Conservation (phyloP, 2,329 filamentous ascomycete genomes). For the Aspergillus eucalypticola region DNA sequence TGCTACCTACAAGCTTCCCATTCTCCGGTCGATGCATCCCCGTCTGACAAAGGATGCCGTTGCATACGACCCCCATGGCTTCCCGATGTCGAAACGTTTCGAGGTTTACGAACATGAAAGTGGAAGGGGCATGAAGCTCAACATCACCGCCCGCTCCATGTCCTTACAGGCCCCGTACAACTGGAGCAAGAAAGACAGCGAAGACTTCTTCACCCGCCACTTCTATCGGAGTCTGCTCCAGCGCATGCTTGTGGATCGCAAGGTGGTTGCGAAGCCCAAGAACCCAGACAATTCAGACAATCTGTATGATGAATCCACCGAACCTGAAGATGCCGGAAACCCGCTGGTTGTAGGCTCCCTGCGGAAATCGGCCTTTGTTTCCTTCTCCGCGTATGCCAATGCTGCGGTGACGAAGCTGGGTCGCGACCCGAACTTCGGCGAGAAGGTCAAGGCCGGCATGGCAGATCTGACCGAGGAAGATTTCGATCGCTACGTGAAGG, state of each 20-base stretch:
- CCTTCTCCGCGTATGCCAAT: constrained; percentile 74
- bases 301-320: constrained; percentile 27
- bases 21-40: constrained; percentile 71
- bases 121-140: constrained; percentile 71
- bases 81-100: constrained; percentile 82
- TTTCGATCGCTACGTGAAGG: constrained; percentile 67
- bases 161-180: constrained; percentile 93
- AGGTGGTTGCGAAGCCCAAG: constrained; percentile 65
- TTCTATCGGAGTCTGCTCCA: constrained; percentile 91
- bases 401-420: constrained; percentile 76
- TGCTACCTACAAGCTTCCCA: constrained; percentile 80
- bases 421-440: constrained; percentile 60
- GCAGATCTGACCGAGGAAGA: constrained; percentile 70
- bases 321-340: constrained; percentile 54
- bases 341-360: constrained; percentile 86
- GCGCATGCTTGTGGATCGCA: constrained; percentile 84
- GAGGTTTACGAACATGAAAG: constrained; percentile 55
- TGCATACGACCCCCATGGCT: constrained; percentile 83
- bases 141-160: constrained; percentile 98
- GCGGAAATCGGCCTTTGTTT: constrained; percentile 74
- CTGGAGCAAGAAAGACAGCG: constrained; percentile 80
- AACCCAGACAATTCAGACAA: constrained; percentile 31
- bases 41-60: constrained; percentile 68
- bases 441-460: constrained; percentile 67
- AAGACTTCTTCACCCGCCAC: constrained; percentile 86